Evolutionary conservation across 1,284 basidiomycete species (phyloP), one percentile per base, ranked within the genome.

Genomic region (Trichosporon asahii): DNA sequence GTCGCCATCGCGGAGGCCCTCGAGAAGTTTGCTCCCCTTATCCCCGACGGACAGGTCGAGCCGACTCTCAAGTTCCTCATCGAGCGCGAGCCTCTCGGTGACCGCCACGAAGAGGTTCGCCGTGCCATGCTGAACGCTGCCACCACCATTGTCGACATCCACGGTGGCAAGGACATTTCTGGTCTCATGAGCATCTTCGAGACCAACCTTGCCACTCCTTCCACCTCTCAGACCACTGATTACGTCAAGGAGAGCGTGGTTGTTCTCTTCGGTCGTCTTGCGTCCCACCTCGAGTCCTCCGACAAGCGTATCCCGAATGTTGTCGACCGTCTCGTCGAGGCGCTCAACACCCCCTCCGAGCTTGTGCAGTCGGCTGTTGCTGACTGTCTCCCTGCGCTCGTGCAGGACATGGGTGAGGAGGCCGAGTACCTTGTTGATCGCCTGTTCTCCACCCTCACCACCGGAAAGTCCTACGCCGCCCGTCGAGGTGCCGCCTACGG

Each of bases 351-450:
- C 0, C 97, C 97, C 0, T 90, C 95, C 0, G 97, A 99, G 82
- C 90, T 96, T 76, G 97, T 99, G 0, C 96, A 99, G 81, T 91
- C 94, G 66, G 96, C 97, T 0, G 95, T 99, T 0, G 93, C 95
- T 0, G 97, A 98, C 72, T 95, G 93, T 85, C 86, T 99, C 9
- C 91, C 94, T 0, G 94, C 95, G 0, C 87, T 99, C 6, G 92
- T 96, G 53, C 88, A 87, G 49, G 85, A 90, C 55, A 91, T 93
- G 86, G 86, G 86, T 66, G 88, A 88, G 57, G 83, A 86, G 64
- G 86, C 90, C n/a, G 85, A 88, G 18, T 84, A 85, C 29, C 86
- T 99, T 23, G 88, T 96, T 64, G 90, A 93, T 70, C 86, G 88
- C 72, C 86, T 98, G 1, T 88, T 95, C 75, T 86, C 89, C 25